These are phyloP conservation scores for Dictyostelium purpureum DNA, from an alignment of 78 protist species.

Conservation along the genomic window DNA sequence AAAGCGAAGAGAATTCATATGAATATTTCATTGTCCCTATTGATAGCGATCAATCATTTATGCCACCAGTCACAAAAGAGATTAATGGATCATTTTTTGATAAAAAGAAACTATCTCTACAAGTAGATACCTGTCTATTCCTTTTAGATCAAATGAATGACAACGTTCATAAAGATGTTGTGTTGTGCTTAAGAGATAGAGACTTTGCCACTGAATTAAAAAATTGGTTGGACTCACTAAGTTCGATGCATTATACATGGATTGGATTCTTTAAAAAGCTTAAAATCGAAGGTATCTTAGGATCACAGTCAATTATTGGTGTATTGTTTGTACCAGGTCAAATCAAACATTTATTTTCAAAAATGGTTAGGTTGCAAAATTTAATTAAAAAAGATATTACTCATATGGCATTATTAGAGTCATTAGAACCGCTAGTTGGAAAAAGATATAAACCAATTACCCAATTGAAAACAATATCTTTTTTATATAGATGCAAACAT, in stretches of 20 bases:
- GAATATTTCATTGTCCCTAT: background rate
- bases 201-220: background rate
- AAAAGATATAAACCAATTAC: background rate
- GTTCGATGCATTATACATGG: background rate
- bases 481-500: background rate
- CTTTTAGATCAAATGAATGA: constrained; percentile 9
- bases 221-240: background rate
- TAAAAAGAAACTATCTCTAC: background rate
- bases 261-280: background rate
- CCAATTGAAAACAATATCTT: background rate
- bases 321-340: background rate
- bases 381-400: background rate
- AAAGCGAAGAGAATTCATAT: background rate
- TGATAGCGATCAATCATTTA: background rate
- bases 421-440: background rate
- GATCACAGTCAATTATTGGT: background rate
- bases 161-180: background rate
- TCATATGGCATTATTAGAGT: background rate
- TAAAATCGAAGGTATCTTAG: background rate
- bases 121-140: background rate
- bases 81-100: background rate
- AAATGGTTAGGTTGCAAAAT: background rate
- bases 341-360: background rate
- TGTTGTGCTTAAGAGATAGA: background rate
- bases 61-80: background rate